These are phyloP conservation scores for Aquilaria malaccensis DNA, from an alignment of 345 rosid genomes.

Conservation along the genomic window DNA sequence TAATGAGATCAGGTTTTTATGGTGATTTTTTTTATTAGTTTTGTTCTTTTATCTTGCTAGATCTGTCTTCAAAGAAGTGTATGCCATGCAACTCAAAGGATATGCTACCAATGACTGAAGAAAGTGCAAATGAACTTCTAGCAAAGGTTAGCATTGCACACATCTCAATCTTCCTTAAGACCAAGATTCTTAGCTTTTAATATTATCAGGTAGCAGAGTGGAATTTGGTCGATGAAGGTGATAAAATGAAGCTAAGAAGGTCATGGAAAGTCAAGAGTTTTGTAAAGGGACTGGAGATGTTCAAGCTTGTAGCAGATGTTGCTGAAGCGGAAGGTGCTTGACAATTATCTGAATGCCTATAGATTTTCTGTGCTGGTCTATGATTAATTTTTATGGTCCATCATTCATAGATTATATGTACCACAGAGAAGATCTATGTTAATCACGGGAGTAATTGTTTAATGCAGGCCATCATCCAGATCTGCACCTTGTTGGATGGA, in stretches of 20 bases:
- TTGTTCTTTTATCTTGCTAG: slow-evolving; percentile 27
- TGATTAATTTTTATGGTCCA: neutral
- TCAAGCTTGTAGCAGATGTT: slow-evolving; percentile 59
- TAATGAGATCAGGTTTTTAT: no score
- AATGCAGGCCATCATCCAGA: slow-evolving; percentile 95
- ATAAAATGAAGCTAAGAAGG: slow-evolving; percentile 54
- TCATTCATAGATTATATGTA: neutral
- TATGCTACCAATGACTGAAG: slow-evolving; percentile 69
- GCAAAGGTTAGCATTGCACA: slow-evolving; percentile 43
- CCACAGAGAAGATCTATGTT: neutral
- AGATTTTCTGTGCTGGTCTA: neutral
- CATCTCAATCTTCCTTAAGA: neutral
- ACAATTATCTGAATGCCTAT: neutral
- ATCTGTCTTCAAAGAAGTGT: slow-evolving; percentile 70
- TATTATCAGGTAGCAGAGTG: slow-evolving; percentile 62
- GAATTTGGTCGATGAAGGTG: slow-evolving; percentile 67
- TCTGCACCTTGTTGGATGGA: slow-evolving; percentile 98
- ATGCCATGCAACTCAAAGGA: slow-evolving; percentile 88
- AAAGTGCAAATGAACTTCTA: slow-evolving; percentile 50
- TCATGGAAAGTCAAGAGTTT: slow-evolving; percentile 78
- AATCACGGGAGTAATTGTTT: slow-evolving; percentile 9
- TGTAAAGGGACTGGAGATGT: slow-evolving; percentile 75
- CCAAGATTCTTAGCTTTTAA: slow-evolving; percentile 5
- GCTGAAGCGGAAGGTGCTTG: slow-evolving; percentile 82
- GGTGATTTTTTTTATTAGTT: neutral